phyloP scores from a whole-genome alignment of 2,329 filamentous ascomycete genomes.

The Trichoderma oligosporum region DNA sequence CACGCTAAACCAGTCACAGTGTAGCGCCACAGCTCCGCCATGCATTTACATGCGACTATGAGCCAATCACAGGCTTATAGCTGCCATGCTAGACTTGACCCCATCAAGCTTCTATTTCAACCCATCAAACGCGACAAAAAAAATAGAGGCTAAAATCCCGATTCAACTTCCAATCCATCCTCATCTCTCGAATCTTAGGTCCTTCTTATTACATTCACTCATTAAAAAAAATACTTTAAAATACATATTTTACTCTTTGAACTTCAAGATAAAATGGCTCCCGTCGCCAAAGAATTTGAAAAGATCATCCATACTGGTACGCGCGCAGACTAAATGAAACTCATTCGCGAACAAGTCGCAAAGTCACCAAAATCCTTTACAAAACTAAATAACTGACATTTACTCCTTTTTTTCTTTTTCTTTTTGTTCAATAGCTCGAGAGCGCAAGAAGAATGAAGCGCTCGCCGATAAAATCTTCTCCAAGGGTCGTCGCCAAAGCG shows the following conservation, averaged over 20 bases:
- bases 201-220: too few species aligned
- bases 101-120: neutral
- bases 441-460: slow-evolving; percentile 66
- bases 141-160: neutral
- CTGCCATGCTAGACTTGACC: neutral
- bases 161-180: neutral
- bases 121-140: slow-evolving; percentile 9
- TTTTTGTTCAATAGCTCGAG: slow-evolving; percentile 52
- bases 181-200: too few species aligned
- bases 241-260: too few species aligned
- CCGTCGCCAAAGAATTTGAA: slow-evolving; percentile 49
- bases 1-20: neutral
- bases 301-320: slow-evolving; percentile 54
- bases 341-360: too few species aligned
- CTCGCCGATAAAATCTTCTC: slow-evolving; percentile 72
- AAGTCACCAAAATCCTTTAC: too few species aligned
- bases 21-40: slow-evolving; percentile 7
- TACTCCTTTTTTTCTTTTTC: too few species aligned
- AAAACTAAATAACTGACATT: slow-evolving; percentile 16
- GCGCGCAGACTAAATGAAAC: neutral
- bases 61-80: slow-evolving; percentile 9
- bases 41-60: neutral
- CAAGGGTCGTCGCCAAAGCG: slow-evolving; percentile 55
- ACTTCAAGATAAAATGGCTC: slow-evolving; percentile 34
- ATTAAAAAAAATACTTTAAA: neutral